Conservation (phyloP, 441 rosid species). For the Populus hybrid region DNA sequence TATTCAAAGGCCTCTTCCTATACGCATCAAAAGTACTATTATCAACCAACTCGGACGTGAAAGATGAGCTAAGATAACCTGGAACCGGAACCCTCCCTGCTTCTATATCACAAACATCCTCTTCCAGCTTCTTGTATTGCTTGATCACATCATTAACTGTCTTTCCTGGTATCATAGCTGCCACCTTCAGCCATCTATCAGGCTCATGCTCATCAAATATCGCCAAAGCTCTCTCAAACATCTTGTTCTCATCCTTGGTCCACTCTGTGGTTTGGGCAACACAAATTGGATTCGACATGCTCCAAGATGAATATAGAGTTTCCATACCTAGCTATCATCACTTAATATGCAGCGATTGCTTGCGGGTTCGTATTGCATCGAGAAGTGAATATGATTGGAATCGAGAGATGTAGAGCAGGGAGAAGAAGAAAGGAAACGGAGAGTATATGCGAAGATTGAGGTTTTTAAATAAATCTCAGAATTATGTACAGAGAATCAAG, state of each 20-base stretch:
- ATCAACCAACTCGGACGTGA: slow-evolving; percentile 36
- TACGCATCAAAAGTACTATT: slow-evolving; percentile 42
- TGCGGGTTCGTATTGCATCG: slow-evolving; percentile 8
- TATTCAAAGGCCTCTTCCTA: slow-evolving; percentile 51
- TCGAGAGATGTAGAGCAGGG: not conserved
- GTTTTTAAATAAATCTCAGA: slow-evolving; percentile 3
- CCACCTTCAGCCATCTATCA: slow-evolving; percentile 77
- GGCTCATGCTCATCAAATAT: slow-evolving; percentile 74
- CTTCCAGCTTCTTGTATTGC: slow-evolving; percentile 82
- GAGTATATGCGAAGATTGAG: slow-evolving; percentile 7
- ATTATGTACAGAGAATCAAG: slow-evolving; percentile 15
- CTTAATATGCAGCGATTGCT: slow-evolving; percentile 1
- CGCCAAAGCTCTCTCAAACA: slow-evolving; percentile 87
- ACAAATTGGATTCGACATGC: slow-evolving; percentile 54
- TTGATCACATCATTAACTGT: slow-evolving; percentile 79
- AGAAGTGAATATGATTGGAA: slow-evolving; percentile 1
- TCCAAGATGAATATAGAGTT: slow-evolving; percentile 52
- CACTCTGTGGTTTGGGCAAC: slow-evolving; percentile 57
- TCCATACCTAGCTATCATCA: slow-evolving; percentile 43
- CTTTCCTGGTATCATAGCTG: slow-evolving; percentile 85
- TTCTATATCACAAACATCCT: slow-evolving; percentile 86
- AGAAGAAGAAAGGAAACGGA: not conserved
- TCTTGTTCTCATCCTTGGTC: slow-evolving; percentile 92
- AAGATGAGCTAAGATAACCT: slow-evolving; percentile 62
- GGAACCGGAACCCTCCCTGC: slow-evolving; percentile 83